A percentile compares a stretch with the other conserved stretches of the same genome.
Evolutionary conservation across 2,329 filamentous ascomycete species (phyloP).

Genomic region (Pseudopithomyces maydicus): DNA sequence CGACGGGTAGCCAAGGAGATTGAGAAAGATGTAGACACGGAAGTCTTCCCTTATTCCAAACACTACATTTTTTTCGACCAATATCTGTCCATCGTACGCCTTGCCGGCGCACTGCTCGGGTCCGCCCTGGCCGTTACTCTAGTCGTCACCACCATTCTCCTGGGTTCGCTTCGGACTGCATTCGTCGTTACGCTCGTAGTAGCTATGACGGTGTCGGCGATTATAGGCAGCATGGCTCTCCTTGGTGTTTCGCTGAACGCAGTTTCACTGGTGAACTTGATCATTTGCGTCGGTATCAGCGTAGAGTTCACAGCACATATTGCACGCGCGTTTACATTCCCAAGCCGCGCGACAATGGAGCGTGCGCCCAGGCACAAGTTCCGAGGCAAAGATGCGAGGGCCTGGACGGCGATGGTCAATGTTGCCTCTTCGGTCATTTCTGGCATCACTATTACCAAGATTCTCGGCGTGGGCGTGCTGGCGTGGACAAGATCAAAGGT

Average conservation of each 20-base stretch:
- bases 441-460: constrained; percentile 94
- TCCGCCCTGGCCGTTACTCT: constrained; percentile 87
- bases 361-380: constrained; percentile 73
- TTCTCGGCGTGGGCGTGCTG: constrained; percentile 87
- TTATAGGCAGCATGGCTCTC: constrained; percentile 92
- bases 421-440: constrained; percentile 94
- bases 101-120: constrained; percentile 79
- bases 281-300: constrained; percentile 95
- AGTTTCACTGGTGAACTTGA: constrained; percentile 90
- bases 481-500: constrained; percentile 90
- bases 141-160: constrained; percentile 74
- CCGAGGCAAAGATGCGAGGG: constrained; percentile 79
- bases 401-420: constrained; percentile 92
- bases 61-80: constrained; percentile 99
- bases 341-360: constrained; percentile 80
- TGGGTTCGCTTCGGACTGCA: constrained; percentile 83
- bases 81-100: constrained; percentile 80
- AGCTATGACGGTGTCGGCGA: constrained; percentile 90
- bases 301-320: constrained; percentile 99
- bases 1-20: constrained; percentile 85
- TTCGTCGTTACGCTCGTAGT: constrained; percentile 85
- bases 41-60: constrained; percentile 94
- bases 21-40: constrained; percentile 70
- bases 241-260: constrained; percentile 90
- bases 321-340: constrained; percentile 94